Percentiles rank a stretch among this genome's conserved stretches.
These are phyloP conservation scores for Cercophora samala DNA, from an alignment of 495 filamentous ascomycete species.

Conservation along the genomic window DNA sequence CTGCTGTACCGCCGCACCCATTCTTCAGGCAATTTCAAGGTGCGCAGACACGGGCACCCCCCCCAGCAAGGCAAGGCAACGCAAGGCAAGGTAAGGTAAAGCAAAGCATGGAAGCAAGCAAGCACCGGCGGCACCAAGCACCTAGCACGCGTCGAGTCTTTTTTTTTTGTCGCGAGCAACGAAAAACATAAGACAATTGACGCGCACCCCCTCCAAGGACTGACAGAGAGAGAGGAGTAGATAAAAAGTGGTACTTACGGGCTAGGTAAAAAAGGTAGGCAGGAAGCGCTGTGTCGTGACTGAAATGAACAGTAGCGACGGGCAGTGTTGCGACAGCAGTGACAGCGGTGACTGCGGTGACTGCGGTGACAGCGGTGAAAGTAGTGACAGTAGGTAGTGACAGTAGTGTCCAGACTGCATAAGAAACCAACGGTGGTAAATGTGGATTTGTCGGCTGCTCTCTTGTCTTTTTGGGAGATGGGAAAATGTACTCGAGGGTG, in stretches of 20 bases:
- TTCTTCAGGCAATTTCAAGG: conserved; percentile 27
- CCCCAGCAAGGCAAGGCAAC: not conserved
- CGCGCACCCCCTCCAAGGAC: conserved; percentile 2
- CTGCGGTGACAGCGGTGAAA: conserved; percentile 1
- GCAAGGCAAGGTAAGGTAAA: not conserved
- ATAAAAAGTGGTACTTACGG: conserved; percentile 30
- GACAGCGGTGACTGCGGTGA: not conserved
- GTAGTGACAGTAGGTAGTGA: no score
- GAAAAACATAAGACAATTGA: conserved; percentile 10
- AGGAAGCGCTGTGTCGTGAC: conserved; percentile 7
- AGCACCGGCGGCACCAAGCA: conserved; percentile 2
- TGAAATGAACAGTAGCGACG: not conserved
- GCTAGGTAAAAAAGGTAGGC: not conserved
- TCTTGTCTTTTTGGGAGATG: conserved; percentile 13
- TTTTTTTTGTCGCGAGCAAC: conserved; percentile 8
- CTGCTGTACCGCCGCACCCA: conserved; percentile 16
- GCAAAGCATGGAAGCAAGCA: not conserved
- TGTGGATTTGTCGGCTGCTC: conserved; percentile 21
- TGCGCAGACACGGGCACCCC: conserved; percentile 6
- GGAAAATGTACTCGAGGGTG: conserved; percentile 23
- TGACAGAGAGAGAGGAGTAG: conserved; percentile 9
- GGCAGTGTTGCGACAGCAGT: not conserved
- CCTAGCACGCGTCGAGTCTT: conserved; percentile 23
- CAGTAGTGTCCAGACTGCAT: conserved; percentile 19
- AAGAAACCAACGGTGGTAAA: conserved; percentile 24